Base-by-base conservation (phyloP, 352 stramenopile species). In the Globisporangium nagaii region DNA sequence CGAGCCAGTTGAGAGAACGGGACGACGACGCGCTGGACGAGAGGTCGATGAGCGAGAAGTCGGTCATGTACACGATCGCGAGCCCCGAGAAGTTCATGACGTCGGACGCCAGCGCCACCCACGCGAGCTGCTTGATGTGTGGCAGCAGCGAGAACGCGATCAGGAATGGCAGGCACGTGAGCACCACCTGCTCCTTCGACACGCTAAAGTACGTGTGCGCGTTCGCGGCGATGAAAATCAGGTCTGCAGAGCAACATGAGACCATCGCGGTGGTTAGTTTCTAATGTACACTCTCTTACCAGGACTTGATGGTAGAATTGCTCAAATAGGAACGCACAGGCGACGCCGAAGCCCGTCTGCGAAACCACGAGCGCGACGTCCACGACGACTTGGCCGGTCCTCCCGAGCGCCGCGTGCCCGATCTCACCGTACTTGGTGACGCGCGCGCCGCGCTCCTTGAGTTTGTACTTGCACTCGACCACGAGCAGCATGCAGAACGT, bases 301-400 rank as follows among this genome's bases (percentile, higher is more conserved):
- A n/a, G n/a, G n/a, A n/a, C n/a, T n/a, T n/a, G n/a, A n/a, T n/a
- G n/a, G n/a, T n/a, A n/a, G n/a, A n/a, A n/a, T n/a, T n/a, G n/a
- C 20, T 12, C 3, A 17, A n/a, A 28, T 13, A 27, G 20, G 30
- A 0, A 67, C 73, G 41, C 63, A 88, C 77, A 97, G 1, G 88
- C 87, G 20, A 90, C 90, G 37, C 79, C 92, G 60, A 97, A 97
- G 12, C 88, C 83, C 7, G 77, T 83, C 67, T 97, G 90, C 25
- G 73, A 90, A 43, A 97, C 74, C 9, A 95, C 82, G 5, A 97
- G 73, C 36, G 85, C 88, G 17, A 76, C 60, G 67, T 97, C 90
- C 12, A 97, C 88, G 9, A 96, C 31, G 0, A 62, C 36, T 28
- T 86, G 73, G 3, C 90, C 90, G 2, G 56, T 15, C 6, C 58